Evolutionary conservation across 129 eudicot species (phyloP).

Genomic region (Flaveria sonorensis): DNA sequence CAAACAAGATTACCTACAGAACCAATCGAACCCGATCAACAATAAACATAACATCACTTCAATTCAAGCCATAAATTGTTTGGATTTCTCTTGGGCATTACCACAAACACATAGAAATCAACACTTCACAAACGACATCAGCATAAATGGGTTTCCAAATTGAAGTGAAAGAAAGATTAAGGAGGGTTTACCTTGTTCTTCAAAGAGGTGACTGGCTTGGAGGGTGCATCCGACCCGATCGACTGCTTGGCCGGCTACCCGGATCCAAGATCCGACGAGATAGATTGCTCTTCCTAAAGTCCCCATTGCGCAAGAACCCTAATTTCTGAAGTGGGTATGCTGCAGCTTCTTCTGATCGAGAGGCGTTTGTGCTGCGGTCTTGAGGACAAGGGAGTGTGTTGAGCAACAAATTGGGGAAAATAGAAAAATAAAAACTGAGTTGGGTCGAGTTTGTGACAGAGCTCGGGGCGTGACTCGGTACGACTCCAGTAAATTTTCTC

Average conservation of each 20-base stretch:
- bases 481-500: not conserved
- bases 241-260: constrained; percentile 85
- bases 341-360: constrained; percentile 21
- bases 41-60: not conserved
- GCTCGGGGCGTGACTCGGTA: not conserved
- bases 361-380: constrained; percentile 18
- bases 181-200: constrained; percentile 61
- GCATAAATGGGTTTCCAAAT: not conserved
- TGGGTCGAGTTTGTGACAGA: constrained; percentile 23
- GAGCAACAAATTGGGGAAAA: constrained; percentile 32
- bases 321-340: constrained; percentile 12
- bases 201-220: constrained; percentile 75
- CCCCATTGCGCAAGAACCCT: constrained; percentile 55
- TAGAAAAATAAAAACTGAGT: constrained; percentile 4
- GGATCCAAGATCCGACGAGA: constrained; percentile 93
- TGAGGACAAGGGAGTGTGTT: constrained; percentile 32
- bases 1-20: constrained; percentile 3
- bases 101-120: constrained; percentile 6
- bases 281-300: constrained; percentile 76
- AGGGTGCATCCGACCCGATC: constrained; percentile 93
- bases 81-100: constrained; percentile 15
- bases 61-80: constrained; percentile 19
- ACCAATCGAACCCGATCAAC: not conserved
- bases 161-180: not conserved
- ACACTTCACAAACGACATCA: not conserved